phyloP scores from a whole-genome alignment of 257 asterid genomes.

The Solanum neorickii region DNA sequence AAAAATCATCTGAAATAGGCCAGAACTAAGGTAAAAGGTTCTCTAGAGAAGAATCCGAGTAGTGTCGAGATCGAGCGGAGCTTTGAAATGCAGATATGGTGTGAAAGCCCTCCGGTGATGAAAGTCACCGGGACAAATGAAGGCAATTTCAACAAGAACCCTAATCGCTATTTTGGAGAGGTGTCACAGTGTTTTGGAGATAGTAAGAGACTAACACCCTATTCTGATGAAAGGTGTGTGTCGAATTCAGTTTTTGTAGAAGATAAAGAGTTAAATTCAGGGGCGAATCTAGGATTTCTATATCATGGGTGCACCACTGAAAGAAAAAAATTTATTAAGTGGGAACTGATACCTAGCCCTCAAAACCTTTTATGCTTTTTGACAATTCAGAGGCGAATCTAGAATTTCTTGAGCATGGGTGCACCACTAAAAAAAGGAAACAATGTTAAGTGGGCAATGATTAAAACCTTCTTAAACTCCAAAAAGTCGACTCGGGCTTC shows the following conservation, averaged over 20 bases:
- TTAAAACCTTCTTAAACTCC: no score
- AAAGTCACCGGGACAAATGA: background rate
- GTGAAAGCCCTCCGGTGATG: background rate
- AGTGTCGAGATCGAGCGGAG: background rate
- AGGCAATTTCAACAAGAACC: background rate
- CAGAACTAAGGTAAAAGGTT: no score
- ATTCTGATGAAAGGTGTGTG: background rate
- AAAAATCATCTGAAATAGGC: background rate
- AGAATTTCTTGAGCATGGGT: background rate
- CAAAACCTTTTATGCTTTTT: background rate
- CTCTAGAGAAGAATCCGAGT: background rate
- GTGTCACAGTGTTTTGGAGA: background rate
- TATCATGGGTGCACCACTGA: background rate
- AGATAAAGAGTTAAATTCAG: background rate
- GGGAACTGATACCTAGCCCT: background rate
- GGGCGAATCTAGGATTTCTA: background rate
- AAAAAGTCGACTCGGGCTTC: no score
- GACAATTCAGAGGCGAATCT: background rate
- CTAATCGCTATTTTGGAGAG: background rate
- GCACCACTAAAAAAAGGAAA: background rate
- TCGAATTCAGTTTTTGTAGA: background rate
- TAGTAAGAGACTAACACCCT: background rate
- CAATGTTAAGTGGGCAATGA: background rate
- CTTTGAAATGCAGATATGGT: background rate
- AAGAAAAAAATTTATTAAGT: no score